phyloP scores from a whole-genome alignment of 148 eudicot genomes.

The Chenopodium album region DNA sequence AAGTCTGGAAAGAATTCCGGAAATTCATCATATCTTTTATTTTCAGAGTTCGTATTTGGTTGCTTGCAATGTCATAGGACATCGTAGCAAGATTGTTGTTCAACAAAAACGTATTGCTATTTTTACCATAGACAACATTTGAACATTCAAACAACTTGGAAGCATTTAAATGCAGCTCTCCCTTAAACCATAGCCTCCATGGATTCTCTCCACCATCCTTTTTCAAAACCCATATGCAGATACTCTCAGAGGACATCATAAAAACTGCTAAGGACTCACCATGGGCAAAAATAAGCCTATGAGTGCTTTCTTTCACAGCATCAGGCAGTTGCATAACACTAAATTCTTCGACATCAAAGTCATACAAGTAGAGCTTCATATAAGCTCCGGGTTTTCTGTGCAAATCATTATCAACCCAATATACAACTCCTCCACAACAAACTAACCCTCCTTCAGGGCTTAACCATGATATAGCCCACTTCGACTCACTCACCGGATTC shows the following conservation, averaged over 20 bases:
- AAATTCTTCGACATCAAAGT: slow-evolving; percentile 7
- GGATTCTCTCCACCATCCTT: not conserved
- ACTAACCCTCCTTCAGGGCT: too few relatives aligned
- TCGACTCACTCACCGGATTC: too few relatives aligned
- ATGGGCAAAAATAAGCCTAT: not conserved
- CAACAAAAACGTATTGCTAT: not conserved
- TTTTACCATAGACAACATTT: too few relatives aligned
- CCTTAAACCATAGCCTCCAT: slow-evolving; percentile 2
- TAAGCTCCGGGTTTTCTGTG: not conserved
- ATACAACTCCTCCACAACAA: not conserved
- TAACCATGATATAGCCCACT: too few relatives aligned
- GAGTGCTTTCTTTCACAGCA: not conserved
- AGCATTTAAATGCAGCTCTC: not conserved
- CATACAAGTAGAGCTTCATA: not conserved
- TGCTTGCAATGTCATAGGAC: not conserved
- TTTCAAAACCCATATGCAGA: not conserved
- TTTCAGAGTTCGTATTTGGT: not conserved
- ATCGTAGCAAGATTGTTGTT: not conserved
- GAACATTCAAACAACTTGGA: not conserved
- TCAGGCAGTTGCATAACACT: not conserved
- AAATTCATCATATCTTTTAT: too few relatives aligned
- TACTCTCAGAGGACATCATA: not conserved
- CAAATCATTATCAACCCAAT: not conserved
- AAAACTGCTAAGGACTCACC: not conserved
- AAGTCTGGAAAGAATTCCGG: not conserved